phyloP scores from a whole-genome alignment of 495 filamentous ascomycete genomes.

The Hypoxylon rickii region DNA sequence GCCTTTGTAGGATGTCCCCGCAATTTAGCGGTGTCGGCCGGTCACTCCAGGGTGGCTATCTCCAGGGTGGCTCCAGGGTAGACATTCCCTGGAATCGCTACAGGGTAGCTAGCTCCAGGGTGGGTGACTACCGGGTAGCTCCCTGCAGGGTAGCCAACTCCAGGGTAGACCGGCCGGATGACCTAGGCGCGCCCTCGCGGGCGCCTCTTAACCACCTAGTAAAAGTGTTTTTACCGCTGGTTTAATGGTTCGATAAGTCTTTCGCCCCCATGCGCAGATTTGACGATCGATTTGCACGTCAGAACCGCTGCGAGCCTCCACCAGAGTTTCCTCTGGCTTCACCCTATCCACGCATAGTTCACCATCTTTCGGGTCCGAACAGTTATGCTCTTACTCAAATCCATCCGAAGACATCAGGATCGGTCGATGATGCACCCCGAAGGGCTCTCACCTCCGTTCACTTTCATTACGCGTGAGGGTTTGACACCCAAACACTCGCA shows the following conservation, averaged over 20 bases:
- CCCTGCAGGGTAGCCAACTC: no score
- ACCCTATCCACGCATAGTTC: neutral
- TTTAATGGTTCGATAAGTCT: neutral
- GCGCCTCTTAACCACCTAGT: no score
- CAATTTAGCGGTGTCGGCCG: no score
- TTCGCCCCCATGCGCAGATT: neutral
- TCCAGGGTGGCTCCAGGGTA: no score
- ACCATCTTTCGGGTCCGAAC: neutral
- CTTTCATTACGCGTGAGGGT: neutral
- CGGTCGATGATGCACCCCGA: neutral
- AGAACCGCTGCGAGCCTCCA: neutral
- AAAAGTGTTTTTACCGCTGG: no score
- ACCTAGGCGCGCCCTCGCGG: no score
- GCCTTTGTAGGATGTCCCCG: no score
- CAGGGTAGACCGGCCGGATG: no score
- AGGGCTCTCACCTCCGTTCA: neutral
- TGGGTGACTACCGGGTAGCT: no score
- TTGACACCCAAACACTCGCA: neutral
- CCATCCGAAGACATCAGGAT: neutral
- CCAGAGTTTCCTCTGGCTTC: neutral
- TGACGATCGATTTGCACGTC: neutral
- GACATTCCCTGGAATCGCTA: no score
- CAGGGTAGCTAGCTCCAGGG: no score
- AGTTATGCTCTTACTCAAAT: neutral
- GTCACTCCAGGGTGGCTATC: no score